A percentile compares a stretch with the other conserved stretches of the same genome.
Evolutionary conservation across 202 grass and related monocot genomes (phyloP).

Genomic region (Panicum hallii): DNA sequence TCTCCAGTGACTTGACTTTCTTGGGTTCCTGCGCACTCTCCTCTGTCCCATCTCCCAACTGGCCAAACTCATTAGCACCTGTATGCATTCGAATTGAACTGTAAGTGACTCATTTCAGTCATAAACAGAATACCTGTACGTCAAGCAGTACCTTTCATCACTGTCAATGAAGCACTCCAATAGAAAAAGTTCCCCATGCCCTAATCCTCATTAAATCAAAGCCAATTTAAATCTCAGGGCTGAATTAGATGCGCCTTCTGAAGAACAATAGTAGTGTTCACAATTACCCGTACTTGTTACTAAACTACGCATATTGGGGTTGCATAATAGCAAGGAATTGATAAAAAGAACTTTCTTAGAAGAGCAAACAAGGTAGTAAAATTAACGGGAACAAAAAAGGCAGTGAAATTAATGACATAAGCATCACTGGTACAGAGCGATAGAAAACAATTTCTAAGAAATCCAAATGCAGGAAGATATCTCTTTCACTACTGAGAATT

Average conservation of each 20-base stretch:
- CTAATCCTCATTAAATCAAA: conserved; percentile 14
- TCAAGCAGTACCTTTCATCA: conserved; percentile 20
- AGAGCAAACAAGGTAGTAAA: neutral
- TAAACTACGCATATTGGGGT: conserved; percentile 4
- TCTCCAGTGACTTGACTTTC: conserved; percentile 71
- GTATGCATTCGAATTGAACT: conserved; percentile 33
- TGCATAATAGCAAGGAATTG: neutral
- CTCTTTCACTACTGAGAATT: conserved; percentile 16
- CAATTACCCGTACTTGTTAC: conserved; percentile 14
- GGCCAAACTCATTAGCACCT: conserved; percentile 96
- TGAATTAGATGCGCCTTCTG: conserved; percentile 15
- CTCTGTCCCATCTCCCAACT: conserved; percentile 97
- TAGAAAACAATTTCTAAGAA: conserved; percentile 14
- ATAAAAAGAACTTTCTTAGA: neutral
- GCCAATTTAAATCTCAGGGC: conserved; percentile 24
- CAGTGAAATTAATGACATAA: conserved; percentile 27
- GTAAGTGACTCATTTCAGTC: conserved; percentile 13
- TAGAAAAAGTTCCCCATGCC: conserved; percentile 1
- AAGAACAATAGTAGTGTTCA: neutral
- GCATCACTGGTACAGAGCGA: neutral
- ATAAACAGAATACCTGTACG: conserved; percentile 1
- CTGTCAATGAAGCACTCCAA: conserved; percentile 21
- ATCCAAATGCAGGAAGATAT: neutral
- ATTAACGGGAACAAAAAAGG: neutral
- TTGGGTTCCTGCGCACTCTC: conserved; percentile 73